Evolutionary conservation across 2,329 filamentous ascomycete species (phyloP).

Genomic region (Plectosphaerella sp.): DNA sequence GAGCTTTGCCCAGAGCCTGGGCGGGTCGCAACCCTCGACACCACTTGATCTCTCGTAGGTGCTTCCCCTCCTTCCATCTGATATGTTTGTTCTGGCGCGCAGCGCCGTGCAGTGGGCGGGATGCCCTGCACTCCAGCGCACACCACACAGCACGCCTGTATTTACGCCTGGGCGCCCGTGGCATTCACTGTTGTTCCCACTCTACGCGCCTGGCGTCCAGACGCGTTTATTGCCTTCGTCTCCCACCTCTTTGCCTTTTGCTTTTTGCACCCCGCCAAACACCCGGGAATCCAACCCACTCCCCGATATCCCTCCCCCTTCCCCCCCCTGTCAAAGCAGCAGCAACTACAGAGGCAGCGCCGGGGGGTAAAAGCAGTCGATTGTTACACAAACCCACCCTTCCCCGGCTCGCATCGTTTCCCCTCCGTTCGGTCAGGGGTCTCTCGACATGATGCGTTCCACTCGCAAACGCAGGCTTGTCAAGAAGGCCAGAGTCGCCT

Average conservation of each 20-base stretch:
- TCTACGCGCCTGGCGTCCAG: no score
- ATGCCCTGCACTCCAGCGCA: no score
- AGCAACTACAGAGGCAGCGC: no score
- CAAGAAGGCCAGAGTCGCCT: slow-evolving; percentile 1
- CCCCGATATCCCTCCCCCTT: not conserved
- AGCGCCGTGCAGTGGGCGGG: no score
- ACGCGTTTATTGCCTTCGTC: no score
- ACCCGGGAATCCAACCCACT: not conserved
- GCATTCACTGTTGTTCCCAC: no score
- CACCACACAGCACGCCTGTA: no score
- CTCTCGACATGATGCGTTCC: slow-evolving; percentile 1
- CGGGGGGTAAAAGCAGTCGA: no score
- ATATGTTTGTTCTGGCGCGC: slow-evolving; percentile 7
- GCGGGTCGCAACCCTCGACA: slow-evolving; percentile 57
- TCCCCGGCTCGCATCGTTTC: not conserved
- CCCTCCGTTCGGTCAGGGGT: not conserved
- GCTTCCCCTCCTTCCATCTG: not conserved
- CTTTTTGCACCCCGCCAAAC: not conserved
- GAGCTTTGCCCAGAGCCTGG: slow-evolving; percentile 64
- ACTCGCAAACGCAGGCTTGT: slow-evolving; percentile 8
- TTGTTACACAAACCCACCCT: no score
- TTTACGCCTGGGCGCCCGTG: no score
- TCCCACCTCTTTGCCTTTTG: no score
- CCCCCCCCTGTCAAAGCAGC: no score
- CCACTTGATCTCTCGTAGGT: slow-evolving; percentile 64